Evolutionary conservation across 2,329 filamentous ascomycete species (phyloP), one percentile per base, ranked within the genome.

Genomic region (Nemania abortiva): DNA sequence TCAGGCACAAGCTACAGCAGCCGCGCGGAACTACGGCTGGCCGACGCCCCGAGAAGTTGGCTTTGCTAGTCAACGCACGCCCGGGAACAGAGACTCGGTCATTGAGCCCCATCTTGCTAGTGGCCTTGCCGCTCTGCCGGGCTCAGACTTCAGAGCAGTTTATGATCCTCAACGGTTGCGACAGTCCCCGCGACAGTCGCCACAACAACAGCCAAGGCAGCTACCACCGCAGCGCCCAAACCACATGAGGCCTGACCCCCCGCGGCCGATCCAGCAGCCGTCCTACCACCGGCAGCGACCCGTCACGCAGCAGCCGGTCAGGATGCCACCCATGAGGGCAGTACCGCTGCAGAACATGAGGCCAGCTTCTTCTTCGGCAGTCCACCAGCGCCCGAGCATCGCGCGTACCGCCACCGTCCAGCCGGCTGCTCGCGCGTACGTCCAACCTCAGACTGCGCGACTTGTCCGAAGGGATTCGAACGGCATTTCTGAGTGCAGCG

Each of bases 391-490:
- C 1, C n/a, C n/a, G n/a, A 24, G 6, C 3, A 11, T 58, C 4
- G 65, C 64, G 52, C 56, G 63, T 53, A 50, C 34, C 2, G 58
- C 67, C 10, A 53, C 50, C 57, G n/a, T 66, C 27, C 56, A 62
- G 31, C 18, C 10, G n/a, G 22, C 34, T 45, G 22, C 42, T 45
- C 45, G 9, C 4, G 10, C 34, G 5, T 22, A 24, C 15, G 20
- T 7, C 39, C 27, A 45, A 24, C 29, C 58, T 6, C 59, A 65
- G 34, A 37, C 2, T 2, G 65, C 59, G 6, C 54, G 27, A 15
- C 31, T 63, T 24, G 63, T 72, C 4, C 70, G 73, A 2, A 63
- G 70, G 39, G 74, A 76, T 60, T 77, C 75, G 20, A 76, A 77
- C 24, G 70, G 73, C 2, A 63, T 77, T 9, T 76, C 74, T 13